A percentile compares a stretch with the other conserved stretches of the same genome.
Conservation (phyloP, 148 eudicot genomes). For the Rhododendron williamsianum region DNA sequence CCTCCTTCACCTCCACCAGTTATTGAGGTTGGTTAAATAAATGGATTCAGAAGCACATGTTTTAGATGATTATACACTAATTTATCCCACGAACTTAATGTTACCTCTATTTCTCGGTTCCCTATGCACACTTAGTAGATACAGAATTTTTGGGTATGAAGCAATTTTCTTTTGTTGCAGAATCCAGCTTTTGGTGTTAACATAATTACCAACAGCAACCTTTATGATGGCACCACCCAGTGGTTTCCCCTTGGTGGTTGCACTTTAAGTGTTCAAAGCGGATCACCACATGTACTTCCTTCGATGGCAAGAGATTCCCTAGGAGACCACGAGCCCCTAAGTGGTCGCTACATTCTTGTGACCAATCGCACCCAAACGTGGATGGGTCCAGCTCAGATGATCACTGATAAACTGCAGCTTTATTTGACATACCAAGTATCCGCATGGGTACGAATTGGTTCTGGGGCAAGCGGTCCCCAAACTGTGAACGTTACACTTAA, state of each 20-base stretch:
- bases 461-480: slow-evolving; percentile 64
- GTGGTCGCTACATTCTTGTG: slow-evolving; percentile 68
- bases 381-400: slow-evolving; percentile 99
- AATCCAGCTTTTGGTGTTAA: slow-evolving; percentile 63
- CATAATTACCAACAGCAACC: slow-evolving; percentile 68
- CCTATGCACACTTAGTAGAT: not conserved
- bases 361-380: slow-evolving; percentile 81
- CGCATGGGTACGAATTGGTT: slow-evolving; percentile 78
- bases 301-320: slow-evolving; percentile 75
- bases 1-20: slow-evolving; percentile 80
- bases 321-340: slow-evolving; percentile 54
- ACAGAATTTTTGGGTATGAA: not conserved
- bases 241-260: slow-evolving; percentile 93
- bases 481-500: slow-evolving; percentile 66
- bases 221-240: slow-evolving; percentile 60
- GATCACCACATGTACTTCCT: slow-evolving; percentile 86
- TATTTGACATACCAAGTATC: slow-evolving; percentile 86
- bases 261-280: slow-evolving; percentile 48
- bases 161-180: slow-evolving; percentile 21
- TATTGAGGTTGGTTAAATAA: slow-evolving; percentile 52
- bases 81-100: not conserved
- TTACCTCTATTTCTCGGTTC: not conserved
- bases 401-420: slow-evolving; percentile 71
- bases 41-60: not conserved
- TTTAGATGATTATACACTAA: not conserved